Evolutionary conservation across 345 rosid genomes (phyloP), one percentile per base, ranked within the genome.

Genomic region (Microcos paniculata): DNA sequence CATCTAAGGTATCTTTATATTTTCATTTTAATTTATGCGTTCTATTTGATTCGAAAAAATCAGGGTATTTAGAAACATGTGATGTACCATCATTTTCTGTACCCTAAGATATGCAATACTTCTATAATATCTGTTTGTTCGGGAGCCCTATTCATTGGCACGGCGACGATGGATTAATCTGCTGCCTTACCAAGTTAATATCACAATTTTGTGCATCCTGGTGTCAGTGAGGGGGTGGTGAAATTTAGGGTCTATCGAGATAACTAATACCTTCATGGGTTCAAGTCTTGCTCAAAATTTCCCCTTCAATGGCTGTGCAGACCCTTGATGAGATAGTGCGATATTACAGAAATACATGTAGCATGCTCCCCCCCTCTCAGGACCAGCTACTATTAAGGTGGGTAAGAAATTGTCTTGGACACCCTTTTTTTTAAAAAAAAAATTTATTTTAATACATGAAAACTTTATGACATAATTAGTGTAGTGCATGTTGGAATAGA

Each of bases 291-390:
- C 64, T 71, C 63, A 40, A 18, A 61, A 33, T 55, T 10, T 35
- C 58, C 65, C 52, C 19, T 40, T 43, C 43, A 62, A 49, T 79
- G 30, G 15, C 63, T 66, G 9, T 79, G 78, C 87, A 93, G 96
- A 93, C 92, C 35, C 93, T 93, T 55, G 89, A 84, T 46, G 98
- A 90, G 46, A 67, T 88, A n/a, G 82, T 93, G 72, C 79, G 80
- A 76, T 83, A 69, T 83, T 91, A 82, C 66, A 85, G 63, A 77
- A 89, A 83, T 75, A 80, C 90, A 62, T 89, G 86, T 75, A 81
- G 77, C 26, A 80, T 77, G 84, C 85, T 93, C 70, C 85, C 89
- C 1, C 14, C 75, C 18, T 87, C 93, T 52, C 75, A 87, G 43
- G 70, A 84, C 74, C 80, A 83, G 62, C 84, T 93, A 75, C 21